phyloP scores from a whole-genome alignment of 768 basidiomycete species.

The Phanerodontia chrysosporium region DNA sequence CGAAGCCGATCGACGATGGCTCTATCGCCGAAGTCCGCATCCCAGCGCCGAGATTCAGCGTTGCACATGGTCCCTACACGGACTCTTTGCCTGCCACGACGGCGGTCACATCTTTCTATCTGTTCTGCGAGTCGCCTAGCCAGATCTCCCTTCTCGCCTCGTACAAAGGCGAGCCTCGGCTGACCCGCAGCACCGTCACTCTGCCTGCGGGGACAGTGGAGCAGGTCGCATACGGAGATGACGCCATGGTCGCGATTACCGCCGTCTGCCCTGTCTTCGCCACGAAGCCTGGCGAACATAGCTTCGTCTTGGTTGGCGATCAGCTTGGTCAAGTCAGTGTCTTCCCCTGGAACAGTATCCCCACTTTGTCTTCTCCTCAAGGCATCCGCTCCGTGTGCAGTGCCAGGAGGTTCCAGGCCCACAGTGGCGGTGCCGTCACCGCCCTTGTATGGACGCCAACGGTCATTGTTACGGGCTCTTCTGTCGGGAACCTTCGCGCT shows the following conservation, averaged over 20 bases:
- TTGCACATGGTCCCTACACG: neutral
- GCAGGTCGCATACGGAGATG: conserved; percentile 46
- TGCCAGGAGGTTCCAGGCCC: conserved; percentile 53
- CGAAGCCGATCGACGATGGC: neutral
- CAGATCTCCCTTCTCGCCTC: conserved; percentile 42
- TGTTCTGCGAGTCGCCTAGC: conserved; percentile 6
- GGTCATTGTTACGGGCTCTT: conserved; percentile 65
- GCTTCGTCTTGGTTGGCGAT: conserved; percentile 63
- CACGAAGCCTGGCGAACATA: conserved; percentile 29
- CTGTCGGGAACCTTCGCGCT: conserved; percentile 50
- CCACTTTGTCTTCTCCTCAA: conserved; percentile 4
- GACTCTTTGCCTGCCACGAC: neutral
- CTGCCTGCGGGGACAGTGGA: conserved; percentile 25
- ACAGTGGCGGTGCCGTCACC: conserved; percentile 60
- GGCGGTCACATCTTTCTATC: neutral
- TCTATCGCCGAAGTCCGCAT: conserved; percentile 6
- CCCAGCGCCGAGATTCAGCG: conserved; percentile 13
- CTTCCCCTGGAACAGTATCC: conserved; percentile 43
- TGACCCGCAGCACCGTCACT: conserved; percentile 49
- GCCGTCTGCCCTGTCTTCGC: conserved; percentile 47
- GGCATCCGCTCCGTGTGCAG: conserved; percentile 25
- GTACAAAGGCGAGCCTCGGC: conserved; percentile 43
- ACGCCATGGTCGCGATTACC: conserved; percentile 47
- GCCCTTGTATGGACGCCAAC: conserved; percentile 57
- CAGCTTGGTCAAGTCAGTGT: conserved; percentile 58